phyloP scores from a whole-genome alignment of 106 monocot species.

The Acorus calamus region DNA sequence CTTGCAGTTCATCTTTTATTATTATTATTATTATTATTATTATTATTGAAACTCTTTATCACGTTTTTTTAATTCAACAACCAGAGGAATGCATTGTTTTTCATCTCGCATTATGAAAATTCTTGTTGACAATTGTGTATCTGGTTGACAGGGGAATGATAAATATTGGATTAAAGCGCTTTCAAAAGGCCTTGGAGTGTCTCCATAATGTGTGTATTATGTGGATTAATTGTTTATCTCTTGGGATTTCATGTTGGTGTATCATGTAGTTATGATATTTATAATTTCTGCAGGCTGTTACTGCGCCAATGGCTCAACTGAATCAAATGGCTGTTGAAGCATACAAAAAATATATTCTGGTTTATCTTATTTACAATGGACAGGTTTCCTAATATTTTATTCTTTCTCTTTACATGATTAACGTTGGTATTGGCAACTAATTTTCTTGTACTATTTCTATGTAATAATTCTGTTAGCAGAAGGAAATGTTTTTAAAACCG shows the following conservation, averaged over 20 bases:
- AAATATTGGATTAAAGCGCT: constrained; percentile 80
- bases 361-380: constrained; percentile 79
- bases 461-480: no score
- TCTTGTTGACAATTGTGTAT: neutral
- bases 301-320: constrained; percentile 78
- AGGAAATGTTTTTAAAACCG: no score
- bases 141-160: constrained; percentile 79
- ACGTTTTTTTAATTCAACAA: no score
- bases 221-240: constrained; percentile 24
- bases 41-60: no score
- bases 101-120: no score
- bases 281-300: constrained; percentile 62
- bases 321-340: constrained; percentile 98
- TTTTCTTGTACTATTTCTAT: no score
- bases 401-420: no score
- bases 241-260: neutral
- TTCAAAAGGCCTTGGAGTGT: constrained; percentile 60
- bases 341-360: constrained; percentile 90
- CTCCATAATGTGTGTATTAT: constrained; percentile 84
- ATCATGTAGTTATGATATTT: neutral
- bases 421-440: no score
- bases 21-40: no score
- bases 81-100: no score
- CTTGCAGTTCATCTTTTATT: no score
- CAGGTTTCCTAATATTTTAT: constrained; percentile 47